These are phyloP conservation scores for Wickerhamiella alocasiicola DNA, from an alignment of 805 yeast genomes.

Conservation along the genomic window DNA sequence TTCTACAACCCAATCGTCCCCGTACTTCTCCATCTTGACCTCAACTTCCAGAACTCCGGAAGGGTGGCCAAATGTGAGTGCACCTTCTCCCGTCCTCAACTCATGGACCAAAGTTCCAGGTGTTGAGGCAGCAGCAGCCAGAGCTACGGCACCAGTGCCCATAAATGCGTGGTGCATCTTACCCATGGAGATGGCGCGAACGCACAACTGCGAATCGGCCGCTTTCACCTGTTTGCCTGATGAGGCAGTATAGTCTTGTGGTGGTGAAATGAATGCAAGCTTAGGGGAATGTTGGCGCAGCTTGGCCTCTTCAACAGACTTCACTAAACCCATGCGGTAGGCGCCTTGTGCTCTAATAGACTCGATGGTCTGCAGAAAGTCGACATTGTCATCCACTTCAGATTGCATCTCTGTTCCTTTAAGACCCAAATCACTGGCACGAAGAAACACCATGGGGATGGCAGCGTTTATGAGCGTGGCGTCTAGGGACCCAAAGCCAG, in stretches of 20 bases:
- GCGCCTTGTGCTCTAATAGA: conserved; percentile 14
- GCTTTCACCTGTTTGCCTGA: not conserved
- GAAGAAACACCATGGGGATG: conserved; percentile 9
- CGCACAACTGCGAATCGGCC: conserved; percentile 1
- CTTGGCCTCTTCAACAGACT: conserved; percentile 10
- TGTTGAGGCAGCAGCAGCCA: conserved; percentile 12
- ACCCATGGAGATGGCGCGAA: conserved; percentile 13
- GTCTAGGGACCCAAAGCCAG: not conserved
- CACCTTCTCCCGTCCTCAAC: not conserved
- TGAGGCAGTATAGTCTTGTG: not conserved
- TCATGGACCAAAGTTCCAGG: conserved; percentile 10
- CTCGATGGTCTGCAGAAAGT: conserved; percentile 7
- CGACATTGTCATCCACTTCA: conserved; percentile 1
- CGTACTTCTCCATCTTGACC: not conserved
- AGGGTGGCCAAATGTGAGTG: conserved; percentile 4
- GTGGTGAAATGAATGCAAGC: conserved; percentile 9
- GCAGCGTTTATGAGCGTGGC: conserved; percentile 7
- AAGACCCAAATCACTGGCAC: not conserved
- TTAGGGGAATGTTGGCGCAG: conserved; percentile 14
- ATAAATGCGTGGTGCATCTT: conserved; percentile 13
- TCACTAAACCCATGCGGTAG: conserved; percentile 12
- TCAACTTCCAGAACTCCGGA: conserved; percentile 3
- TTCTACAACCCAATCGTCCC: conserved; percentile 1
- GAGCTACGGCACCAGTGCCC: conserved; percentile 15
- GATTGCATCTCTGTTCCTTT: conserved; percentile 2